phyloP scores from a whole-genome alignment of 1,139 yeast species.

The Torulaspora pretoriensis region DNA sequence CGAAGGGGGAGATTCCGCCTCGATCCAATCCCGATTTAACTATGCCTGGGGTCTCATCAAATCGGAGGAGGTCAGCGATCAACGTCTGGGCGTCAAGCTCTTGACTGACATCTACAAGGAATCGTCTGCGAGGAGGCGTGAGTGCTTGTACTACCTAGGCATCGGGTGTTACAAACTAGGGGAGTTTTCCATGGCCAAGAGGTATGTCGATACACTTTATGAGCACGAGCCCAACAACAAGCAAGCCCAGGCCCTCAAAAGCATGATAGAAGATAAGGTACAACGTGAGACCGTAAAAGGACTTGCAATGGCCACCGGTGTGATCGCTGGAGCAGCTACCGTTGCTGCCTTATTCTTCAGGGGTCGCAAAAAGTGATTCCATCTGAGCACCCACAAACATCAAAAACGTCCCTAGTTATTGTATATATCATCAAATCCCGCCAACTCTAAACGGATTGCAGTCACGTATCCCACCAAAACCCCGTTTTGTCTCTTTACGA shows the following conservation, averaged over 20 bases:
- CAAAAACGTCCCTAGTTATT: neutral
- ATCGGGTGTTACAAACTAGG: constrained; percentile 87
- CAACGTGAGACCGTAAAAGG: constrained; percentile 85
- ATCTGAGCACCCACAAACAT: neutral
- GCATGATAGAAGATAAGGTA: constrained; percentile 76
- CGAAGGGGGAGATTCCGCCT: constrained; percentile 70
- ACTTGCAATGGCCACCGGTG: constrained; percentile 79
- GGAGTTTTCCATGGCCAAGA: constrained; percentile 78
- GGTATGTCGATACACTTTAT: constrained; percentile 75
- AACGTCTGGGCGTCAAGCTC: constrained; percentile 72
- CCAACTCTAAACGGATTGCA: neutral
- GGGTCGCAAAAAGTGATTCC: constrained; percentile 24
- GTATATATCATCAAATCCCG: neutral
- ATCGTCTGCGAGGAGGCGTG: constrained; percentile 80
- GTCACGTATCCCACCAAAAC: too few relatives aligned
- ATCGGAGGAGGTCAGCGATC: constrained; percentile 56
- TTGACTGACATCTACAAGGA: constrained; percentile 71
- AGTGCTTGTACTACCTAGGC: constrained; percentile 81
- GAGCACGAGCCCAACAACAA: constrained; percentile 76
- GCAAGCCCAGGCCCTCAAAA: constrained; percentile 69
- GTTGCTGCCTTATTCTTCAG: constrained; percentile 54
- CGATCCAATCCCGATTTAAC: constrained; percentile 83
- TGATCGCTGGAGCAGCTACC: constrained; percentile 78
- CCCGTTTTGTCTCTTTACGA: too few relatives aligned
- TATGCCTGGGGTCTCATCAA: constrained; percentile 95